Conservation (phyloP, 2,329 filamentous ascomycete species). For the Colletotrichum sp. region DNA sequence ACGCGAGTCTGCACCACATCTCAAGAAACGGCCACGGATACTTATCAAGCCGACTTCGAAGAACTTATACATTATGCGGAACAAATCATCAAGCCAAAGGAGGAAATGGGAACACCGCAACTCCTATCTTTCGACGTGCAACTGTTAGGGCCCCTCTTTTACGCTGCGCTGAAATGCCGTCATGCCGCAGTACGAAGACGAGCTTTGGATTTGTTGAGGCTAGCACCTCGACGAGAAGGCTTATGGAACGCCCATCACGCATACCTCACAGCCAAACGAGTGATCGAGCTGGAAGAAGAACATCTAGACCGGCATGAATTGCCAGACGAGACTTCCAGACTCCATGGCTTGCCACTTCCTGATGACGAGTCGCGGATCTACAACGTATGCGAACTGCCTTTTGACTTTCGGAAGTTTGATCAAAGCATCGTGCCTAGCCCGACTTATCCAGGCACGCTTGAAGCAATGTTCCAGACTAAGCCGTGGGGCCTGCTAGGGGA, state of each 20-base stretch:
- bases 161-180: neutral
- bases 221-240: neutral
- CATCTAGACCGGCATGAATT: neutral
- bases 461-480: neutral
- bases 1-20: neutral
- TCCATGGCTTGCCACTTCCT: neutral
- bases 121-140: neutral
- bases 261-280: neutral
- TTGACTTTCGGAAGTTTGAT: neutral
- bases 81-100: neutral
- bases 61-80: neutral
- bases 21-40: neutral
- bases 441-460: neutral
- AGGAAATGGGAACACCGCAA: neutral
- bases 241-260: neutral
- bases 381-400: neutral
- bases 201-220: neutral
- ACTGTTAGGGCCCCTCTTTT: neutral
- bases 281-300: neutral
- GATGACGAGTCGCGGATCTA: neutral
- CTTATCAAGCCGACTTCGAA: neutral
- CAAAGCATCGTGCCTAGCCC: neutral
- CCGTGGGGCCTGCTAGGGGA: neutral
- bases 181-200: neutral
- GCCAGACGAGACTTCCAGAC: neutral